These are phyloP conservation scores for Panicum miliaceum DNA, from an alignment of 176 grass and related monocot genomes.

Conservation along the genomic window DNA sequence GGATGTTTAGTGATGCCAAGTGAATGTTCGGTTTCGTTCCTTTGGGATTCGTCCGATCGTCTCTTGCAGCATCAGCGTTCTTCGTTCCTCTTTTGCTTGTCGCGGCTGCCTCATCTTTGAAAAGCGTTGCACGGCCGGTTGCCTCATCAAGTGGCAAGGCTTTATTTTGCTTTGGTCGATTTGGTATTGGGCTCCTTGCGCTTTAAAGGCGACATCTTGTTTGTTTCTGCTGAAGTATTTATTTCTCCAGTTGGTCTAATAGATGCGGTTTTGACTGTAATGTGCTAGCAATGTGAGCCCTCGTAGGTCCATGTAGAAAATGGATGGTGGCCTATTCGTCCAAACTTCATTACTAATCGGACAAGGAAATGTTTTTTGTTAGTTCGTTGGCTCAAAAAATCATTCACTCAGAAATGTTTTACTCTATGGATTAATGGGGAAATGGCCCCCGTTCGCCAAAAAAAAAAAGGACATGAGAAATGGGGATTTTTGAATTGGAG, in stretches of 20 bases:
- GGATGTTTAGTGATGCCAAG: not conserved
- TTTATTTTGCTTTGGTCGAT: constrained; percentile 32
- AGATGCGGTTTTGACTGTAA: constrained; percentile 31
- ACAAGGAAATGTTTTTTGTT: not conserved
- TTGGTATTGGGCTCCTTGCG: constrained; percentile 37
- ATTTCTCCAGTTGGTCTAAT: constrained; percentile 25
- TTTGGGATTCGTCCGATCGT: not conserved
- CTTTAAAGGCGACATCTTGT: constrained; percentile 41
- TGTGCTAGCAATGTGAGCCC: constrained; percentile 5
- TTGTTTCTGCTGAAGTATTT: constrained; percentile 37
- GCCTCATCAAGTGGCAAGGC: constrained; percentile 33
- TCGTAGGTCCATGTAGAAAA: constrained; percentile 1
- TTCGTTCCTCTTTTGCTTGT: constrained; percentile 37
- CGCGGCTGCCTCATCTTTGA: not conserved
- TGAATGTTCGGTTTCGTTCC: not conserved
- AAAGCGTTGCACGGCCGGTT: constrained; percentile 21
- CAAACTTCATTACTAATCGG: not conserved
- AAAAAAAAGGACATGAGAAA: not conserved
- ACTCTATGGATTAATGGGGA: constrained; percentile 10
- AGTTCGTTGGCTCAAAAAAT: not conserved
- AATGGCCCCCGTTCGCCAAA: not conserved
- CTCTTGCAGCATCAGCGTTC: constrained; percentile 7
- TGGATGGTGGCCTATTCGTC: constrained; percentile 14
- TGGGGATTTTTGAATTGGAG: not conserved
- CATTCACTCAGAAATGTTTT: not conserved